Conservation (phyloP, 1,284 basidiomycete genomes). For the Puccinia horiana region DNA sequence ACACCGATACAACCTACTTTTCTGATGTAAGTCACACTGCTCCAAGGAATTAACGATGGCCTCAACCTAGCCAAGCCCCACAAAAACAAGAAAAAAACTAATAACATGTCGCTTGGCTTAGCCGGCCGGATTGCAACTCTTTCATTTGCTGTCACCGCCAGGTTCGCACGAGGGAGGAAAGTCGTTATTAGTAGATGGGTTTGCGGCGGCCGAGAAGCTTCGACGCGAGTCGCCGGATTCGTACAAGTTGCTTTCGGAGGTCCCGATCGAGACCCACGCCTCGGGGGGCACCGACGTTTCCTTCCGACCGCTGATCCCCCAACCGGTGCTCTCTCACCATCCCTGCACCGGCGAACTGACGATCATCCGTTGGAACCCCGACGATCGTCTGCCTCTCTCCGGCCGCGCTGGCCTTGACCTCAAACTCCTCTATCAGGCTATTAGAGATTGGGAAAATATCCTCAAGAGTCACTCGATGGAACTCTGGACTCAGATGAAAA, state of each 20-base stretch:
- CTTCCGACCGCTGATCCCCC: constrained; percentile 68
- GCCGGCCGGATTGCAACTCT: constrained; percentile 88
- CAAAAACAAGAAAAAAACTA: background rate
- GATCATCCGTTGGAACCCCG: constrained; percentile 91
- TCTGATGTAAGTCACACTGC: constrained; percentile 61
- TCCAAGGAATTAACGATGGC: background rate
- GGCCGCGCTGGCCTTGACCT: constrained; percentile 50
- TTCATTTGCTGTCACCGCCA: constrained; percentile 75
- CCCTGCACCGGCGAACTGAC: constrained; percentile 66
- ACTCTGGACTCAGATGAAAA: constrained; percentile 83
- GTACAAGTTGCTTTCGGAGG: constrained; percentile 71
- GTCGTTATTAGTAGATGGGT: constrained; percentile 89
- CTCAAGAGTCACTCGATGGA: constrained; percentile 78
- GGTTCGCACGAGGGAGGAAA: constrained; percentile 75
- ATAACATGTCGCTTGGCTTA: constrained; percentile 59
- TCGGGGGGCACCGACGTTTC: constrained; percentile 64
- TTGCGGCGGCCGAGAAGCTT: constrained; percentile 80
- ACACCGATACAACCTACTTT: constrained; percentile 95
- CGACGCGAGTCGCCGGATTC: constrained; percentile 72
- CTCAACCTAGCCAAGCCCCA: background rate
- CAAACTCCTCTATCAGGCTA: constrained; percentile 73
- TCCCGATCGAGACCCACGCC: constrained; percentile 70
- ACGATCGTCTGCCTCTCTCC: constrained; percentile 73
- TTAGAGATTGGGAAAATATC: constrained; percentile 74
- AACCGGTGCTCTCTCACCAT: constrained; percentile 65